These are phyloP conservation scores for Gracilaria gracilis DNA, from an alignment of 23 red algal genomes.

Conservation along the genomic window DNA sequence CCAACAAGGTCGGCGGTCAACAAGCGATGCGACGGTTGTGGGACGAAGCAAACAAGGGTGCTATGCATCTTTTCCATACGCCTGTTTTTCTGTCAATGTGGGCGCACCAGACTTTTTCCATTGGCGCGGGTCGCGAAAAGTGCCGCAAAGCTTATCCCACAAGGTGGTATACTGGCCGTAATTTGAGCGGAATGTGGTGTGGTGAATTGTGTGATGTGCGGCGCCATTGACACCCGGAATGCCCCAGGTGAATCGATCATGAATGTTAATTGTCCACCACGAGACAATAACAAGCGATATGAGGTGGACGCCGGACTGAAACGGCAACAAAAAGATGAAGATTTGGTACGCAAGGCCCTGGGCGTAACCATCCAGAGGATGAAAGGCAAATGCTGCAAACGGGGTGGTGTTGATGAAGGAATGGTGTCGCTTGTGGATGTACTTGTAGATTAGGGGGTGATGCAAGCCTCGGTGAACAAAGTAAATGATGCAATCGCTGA, in stretches of 20 bases:
- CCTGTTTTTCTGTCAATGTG: slow-evolving; percentile 46
- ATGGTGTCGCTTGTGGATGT: slow-evolving; percentile 98
- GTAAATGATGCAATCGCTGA: slow-evolving; percentile 96
- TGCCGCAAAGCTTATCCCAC: slow-evolving; percentile 93
- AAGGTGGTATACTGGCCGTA: slow-evolving; percentile 99
- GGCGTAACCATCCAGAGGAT: slow-evolving; percentile 90
- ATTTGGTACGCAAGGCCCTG: slow-evolving; percentile 97
- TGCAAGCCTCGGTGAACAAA: slow-evolving; percentile 96
- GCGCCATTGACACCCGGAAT: slow-evolving; percentile 98
- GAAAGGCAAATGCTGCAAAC: slow-evolving; percentile 99
- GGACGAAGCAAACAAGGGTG: background rate
- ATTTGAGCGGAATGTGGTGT: slow-evolving; percentile 94
- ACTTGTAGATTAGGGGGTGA: slow-evolving; percentile 85
- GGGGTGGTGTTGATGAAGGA: slow-evolving; percentile 98
- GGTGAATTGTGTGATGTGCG: slow-evolving; percentile 95
- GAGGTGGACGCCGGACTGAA: slow-evolving; percentile 89
- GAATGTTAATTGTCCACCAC: slow-evolving; percentile 99
- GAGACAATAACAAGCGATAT: slow-evolving; percentile 82
- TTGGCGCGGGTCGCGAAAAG: slow-evolving; percentile 80
- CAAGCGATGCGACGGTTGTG: background rate
- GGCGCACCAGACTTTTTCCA: slow-evolving; percentile 66
- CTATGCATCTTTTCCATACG: slow-evolving; percentile 74
- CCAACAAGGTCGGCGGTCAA: background rate
- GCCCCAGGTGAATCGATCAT: slow-evolving; percentile 83
- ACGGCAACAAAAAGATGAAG: slow-evolving; percentile 91